Conservation (phyloP, 441 rosid genomes). For the Hypseocharis bilobata region DNA sequence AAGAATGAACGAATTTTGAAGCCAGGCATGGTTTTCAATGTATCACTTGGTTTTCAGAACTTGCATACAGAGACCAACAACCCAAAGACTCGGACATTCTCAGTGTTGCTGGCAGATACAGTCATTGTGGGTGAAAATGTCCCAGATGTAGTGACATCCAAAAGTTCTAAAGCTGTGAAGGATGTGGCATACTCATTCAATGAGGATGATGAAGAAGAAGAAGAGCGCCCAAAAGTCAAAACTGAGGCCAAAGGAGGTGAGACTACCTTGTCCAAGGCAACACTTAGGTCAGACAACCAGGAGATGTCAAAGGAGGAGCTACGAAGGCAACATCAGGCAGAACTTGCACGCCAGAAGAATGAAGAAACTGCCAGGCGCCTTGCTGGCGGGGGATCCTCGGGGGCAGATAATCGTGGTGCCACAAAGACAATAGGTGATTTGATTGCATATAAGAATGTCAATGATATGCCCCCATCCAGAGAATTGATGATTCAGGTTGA, state of each 20-base stretch:
- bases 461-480: constrained; percentile 58
- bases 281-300: constrained; percentile 71
- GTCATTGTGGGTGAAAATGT: constrained; percentile 51
- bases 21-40: constrained; percentile 61
- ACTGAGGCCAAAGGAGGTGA: constrained; percentile 37
- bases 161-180: constrained; percentile 61
- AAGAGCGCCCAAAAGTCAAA: constrained; percentile 35
- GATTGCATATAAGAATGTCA: constrained; percentile 69
- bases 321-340: constrained; percentile 87
- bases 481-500: constrained; percentile 68
- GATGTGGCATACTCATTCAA: constrained; percentile 80
- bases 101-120: constrained; percentile 69
- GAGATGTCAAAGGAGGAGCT: constrained; percentile 78
- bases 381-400: constrained; percentile 52
- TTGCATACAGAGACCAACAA: constrained; percentile 44
- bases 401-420: constrained; percentile 49
- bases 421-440: constrained; percentile 51
- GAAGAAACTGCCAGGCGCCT: constrained; percentile 85
- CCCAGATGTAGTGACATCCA: constrained; percentile 47
- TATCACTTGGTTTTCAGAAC: constrained; percentile 78
- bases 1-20: constrained; percentile 63
- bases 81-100: constrained; percentile 46
- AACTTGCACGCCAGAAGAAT: constrained; percentile 81
- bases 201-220: constrained; percentile 69
- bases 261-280: constrained; percentile 46